Base-by-base conservation (phyloP, 805 yeast species). In the Scheffersomyces lignosus region DNA sequence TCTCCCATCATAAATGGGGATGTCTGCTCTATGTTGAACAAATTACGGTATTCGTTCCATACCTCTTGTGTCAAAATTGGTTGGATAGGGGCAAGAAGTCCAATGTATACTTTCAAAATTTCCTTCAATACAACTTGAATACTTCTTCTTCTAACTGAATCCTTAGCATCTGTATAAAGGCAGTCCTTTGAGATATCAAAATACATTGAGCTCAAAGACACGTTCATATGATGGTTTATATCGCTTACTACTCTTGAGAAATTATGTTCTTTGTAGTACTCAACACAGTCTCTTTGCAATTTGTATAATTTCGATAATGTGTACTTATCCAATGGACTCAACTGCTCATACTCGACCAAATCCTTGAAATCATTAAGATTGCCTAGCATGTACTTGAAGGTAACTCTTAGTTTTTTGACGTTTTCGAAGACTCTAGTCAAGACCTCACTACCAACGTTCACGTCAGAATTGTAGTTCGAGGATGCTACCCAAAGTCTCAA, bases 401-500 rank as follows among this genome's bases (percentile, higher is more conserved):
- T 87, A 22, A 88, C 75, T 50, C 98, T 70, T 25, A 90, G 59
- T 58, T 91, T 93, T 58, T 87, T 86, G 56, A 87, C 64, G 33
- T 85, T 78, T 35, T 90, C 95, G 25, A 82, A 83, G 18, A 87
- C 90, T 47, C 89, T 83, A 22, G 73, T 74, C 49, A 89, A 68
- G 8, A 88, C 78, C 17, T 79, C 79, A 10, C 84, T 77, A 3
- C 95, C 88, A 17, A 87, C 74, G 12, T 78, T 70, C 29, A 93
- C 80, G 57, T 93, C 99, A 30, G 75, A 75, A 2, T 91, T 81
- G 52, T 84, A 93, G 56, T 90, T 91, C 2, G 93, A 73, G 37
- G 87, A 90, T 0, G 97, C 96, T 5, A 83, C 87, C 85, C 96
- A 84, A 38, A 90, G 68, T 48, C 99, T 72, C 42, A 93, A 65